Base-by-base conservation (phyloP, 352 stramenopile species). In the Globisporangium takayamanum region DNA sequence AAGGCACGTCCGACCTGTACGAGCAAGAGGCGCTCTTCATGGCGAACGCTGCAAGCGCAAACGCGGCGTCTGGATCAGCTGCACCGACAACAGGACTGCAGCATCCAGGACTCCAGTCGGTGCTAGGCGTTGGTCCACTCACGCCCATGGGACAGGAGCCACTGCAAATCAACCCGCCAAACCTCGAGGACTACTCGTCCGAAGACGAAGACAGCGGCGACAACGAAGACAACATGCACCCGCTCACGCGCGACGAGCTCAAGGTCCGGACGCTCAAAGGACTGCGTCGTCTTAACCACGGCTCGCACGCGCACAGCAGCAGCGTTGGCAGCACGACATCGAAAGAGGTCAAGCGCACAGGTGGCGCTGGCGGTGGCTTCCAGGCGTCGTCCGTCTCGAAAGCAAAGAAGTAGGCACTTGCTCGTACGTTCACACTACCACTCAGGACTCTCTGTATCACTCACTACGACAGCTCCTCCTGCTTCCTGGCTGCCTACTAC, bases 181-280 rank as follows among this genome's bases (percentile, higher is more conserved):
- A 97, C 61, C 66, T 98, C 6, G 84, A 97, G 55, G 92, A 98
- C 73, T 98, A 97, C 67, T 95, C 80, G n/a, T 95, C 92, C n/a
- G 88, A 97, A 41, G 90, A 92, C 56, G 83, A 92, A 30, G 89
- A 95, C 54, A 85, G 91, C 42, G 79, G 78, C 20, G 88, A 96
- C 57, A 88, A 94, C 50, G 76, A 89, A 25, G 89, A 96, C 44
- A 76, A 68, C 22, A 91, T 92, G 62, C 89, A 95, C 54, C 90
- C 91, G 53, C 73, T 98, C 33, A 97, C 91, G 15, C 75, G 88
- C 30, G 88, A 97, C 44, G 91, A 97, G 59, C 84, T 97, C 65
- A 97, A 97, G 64, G 80, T 89, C 10, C 85, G 83, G 53, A 97
- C 89, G n/a, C 76, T 97, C 53, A 95, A 93, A 61, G 74, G 80